Percentiles rank a stretch among this genome's conserved stretches.
phyloP scores from a whole-genome alignment of 345 rosid genomes.

The Hibiscus syriacus region DNA sequence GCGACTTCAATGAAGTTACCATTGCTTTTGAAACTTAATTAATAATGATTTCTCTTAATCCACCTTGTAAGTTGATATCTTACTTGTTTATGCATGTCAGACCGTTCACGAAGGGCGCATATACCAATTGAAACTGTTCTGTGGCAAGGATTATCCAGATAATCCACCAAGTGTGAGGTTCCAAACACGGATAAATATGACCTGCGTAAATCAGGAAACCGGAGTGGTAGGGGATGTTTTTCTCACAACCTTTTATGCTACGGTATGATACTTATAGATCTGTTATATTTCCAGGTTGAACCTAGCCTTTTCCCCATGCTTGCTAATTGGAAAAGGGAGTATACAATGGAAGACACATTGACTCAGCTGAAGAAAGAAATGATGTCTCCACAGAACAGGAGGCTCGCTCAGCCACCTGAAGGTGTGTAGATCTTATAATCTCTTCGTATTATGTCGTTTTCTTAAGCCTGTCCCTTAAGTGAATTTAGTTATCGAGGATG shows the following conservation, averaged over 20 bases:
- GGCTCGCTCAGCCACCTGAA: constrained; percentile 78
- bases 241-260: background rate
- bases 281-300: constrained; percentile 42
- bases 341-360: constrained; percentile 68
- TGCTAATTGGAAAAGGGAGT: constrained; percentile 65
- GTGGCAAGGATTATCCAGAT: constrained; percentile 67
- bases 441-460: background rate
- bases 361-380: constrained; percentile 74
- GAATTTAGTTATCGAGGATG: background rate
- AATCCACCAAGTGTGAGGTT: constrained; percentile 70
- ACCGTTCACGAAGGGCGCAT: constrained; percentile 82
- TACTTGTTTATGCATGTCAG: constrained; percentile 28
- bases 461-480: background rate
- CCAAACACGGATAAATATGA: constrained; percentile 69
- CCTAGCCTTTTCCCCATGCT: constrained; percentile 67
- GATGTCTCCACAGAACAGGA: constrained; percentile 70
- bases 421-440: constrained; percentile 24
- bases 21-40: no score
- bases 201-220: constrained; percentile 65
- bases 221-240: constrained; percentile 47
- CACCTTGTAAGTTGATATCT: background rate
- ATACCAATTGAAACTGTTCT: constrained; percentile 74
- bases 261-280: constrained; percentile 10
- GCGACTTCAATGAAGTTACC: background rate
- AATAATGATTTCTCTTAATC: background rate